Base-by-base conservation (phyloP, 2,329 filamentous ascomycete genomes). In the Colletotrichum filicis region DNA sequence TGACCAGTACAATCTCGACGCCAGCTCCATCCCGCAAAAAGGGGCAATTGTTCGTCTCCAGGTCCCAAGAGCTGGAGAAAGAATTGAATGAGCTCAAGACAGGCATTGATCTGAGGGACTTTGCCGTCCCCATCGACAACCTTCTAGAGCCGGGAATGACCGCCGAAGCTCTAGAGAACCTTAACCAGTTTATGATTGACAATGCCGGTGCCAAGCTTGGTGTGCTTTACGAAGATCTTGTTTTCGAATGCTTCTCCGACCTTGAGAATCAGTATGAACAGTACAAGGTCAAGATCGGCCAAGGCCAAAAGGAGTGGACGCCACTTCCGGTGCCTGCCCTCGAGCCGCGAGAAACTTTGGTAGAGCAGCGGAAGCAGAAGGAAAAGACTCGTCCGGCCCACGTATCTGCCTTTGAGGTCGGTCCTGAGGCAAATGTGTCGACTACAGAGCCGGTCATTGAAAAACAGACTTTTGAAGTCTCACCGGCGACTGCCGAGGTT, bases 301-400 rank as follows among this genome's bases (percentile, higher is more conserved):
- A 46, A 11, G 62, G 62, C 0, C 53, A 66, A 16, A 62, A 56
- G 1, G 11, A 79, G 19, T 76, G 75, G 12, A 67, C 78, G 1
- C 75, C 78, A 0, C 46, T 77, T 6, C 70, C 76, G 0, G n/a
- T 70, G 0, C 73, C 78, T 7, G 42, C 75, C 1, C 56, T 76
- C 4, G 68, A 79, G 30, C 57, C 76, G 0, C 58, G 57, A 6
- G 78, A 80, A 24, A 32, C 79, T 1, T 74, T 70, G 11, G 71
- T 84, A 1, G 77, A 85, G 67, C 76, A 82, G 56, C 81, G 82
- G 28, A 80, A 76, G 26, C 70, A 82, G 53, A 88, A 87, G 71
- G 79, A 84, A 56, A 88, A 87, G 78, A 87, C 85, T 0, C 83
- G 85, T 0, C 83, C 81, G 4, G 68, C 77, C 0, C 76, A 83